phyloP scores from a whole-genome alignment of 1,284 basidiomycete species.

The Rhodotorula sp. region DNA sequence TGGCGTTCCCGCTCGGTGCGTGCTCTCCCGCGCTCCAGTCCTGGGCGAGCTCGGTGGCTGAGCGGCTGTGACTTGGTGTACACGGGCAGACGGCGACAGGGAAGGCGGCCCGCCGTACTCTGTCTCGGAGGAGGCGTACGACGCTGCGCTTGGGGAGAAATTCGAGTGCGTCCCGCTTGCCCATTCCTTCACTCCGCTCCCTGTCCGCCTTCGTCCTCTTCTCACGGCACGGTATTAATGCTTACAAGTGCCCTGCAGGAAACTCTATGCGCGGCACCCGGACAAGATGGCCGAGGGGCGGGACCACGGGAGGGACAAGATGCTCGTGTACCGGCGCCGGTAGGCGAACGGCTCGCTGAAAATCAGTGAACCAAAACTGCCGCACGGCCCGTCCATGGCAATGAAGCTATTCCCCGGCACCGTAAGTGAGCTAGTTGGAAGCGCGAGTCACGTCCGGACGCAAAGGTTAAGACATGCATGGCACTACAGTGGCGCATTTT shows the following conservation, averaged over 20 bases:
- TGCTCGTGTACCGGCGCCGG: constrained; percentile 32
- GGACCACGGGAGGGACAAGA: constrained; percentile 28
- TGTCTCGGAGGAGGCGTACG: constrained; percentile 38
- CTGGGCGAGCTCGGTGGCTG: neutral
- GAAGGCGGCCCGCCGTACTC: constrained; percentile 43
- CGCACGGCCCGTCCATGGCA: no score
- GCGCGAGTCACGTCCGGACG: no score
- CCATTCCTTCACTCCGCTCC: neutral
- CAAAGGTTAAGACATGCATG: no score
- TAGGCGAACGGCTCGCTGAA: no score
- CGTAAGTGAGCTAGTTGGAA: no score
- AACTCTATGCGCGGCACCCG: constrained; percentile 32
- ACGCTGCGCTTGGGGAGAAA: constrained; percentile 22
- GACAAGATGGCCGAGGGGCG: constrained; percentile 18
- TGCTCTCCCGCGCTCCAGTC: neutral
- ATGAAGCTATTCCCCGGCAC: no score
- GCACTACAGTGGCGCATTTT: no score
- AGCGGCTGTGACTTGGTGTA: neutral
- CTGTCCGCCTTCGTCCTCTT: neutral
- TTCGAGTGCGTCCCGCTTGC: constrained; percentile 30
- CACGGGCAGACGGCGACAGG: constrained; percentile 34
- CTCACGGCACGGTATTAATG: neutral
- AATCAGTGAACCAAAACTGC: no score
- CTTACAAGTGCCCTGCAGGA: neutral
- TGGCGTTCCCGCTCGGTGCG: constrained; percentile 33